These are phyloP conservation scores for Cymbomonas tetramitiformis DNA, from an alignment of 139 green algal genomes.

Conservation along the genomic window DNA sequence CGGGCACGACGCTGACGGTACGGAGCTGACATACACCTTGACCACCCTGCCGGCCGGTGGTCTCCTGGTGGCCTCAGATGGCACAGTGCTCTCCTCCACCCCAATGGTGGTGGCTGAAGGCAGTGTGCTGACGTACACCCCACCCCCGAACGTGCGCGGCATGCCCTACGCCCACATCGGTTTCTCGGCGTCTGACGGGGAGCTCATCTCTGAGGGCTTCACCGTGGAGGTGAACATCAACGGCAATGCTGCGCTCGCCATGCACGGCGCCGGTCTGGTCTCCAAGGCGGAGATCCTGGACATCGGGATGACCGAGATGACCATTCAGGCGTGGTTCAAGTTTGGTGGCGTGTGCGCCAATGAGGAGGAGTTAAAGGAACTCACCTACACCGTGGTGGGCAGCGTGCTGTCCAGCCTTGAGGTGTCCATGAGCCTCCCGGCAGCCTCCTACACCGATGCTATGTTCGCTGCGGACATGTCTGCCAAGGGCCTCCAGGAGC, in stretches of 20 bases:
- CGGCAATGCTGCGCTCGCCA: neutral
- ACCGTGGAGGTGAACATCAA: neutral
- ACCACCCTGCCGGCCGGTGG: neutral
- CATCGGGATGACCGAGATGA: neutral
- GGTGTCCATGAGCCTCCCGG: no score
- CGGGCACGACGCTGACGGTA: no score
- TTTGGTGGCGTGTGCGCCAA: neutral
- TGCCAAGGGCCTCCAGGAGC: no score
- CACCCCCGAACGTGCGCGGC: neutral
- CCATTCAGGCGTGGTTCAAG: neutral
- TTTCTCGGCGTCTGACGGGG: conserved; percentile 1
- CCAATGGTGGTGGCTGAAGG: no score
- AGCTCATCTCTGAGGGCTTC: neutral
- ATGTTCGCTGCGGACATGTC: no score
- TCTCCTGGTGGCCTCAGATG: no score
- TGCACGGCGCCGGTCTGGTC: neutral
- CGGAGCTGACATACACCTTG: neutral
- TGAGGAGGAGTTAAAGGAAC: neutral
- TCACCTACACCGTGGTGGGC: neutral
- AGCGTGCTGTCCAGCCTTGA: neutral
- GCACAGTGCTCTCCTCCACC: neutral
- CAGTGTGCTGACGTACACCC: neutral
- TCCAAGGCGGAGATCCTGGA: neutral
- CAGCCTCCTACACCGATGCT: no score
- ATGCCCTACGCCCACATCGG: neutral